Base-by-base conservation (phyloP, 2,329 filamentous ascomycete genomes). In the Mollisia scopiformis region DNA sequence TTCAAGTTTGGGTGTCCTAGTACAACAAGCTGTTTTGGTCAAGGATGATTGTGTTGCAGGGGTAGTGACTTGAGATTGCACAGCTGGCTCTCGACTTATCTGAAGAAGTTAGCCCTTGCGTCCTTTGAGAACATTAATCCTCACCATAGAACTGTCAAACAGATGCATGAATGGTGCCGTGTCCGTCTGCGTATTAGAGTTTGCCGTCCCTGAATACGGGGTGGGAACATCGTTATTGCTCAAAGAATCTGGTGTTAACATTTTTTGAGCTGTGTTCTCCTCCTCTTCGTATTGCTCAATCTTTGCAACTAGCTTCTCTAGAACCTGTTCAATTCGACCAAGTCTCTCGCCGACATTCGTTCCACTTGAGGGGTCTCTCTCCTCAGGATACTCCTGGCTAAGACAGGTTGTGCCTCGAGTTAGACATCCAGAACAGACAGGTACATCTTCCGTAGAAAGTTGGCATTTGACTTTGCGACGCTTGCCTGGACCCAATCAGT, bases 401-500 rank as follows among this genome's bases (percentile, higher is more conserved):
- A 73, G 52, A 51, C 71, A 73, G 46, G 63, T 67, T 14, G 70
- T 71, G 13, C 70, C 71, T 56, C 83, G 77, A 6, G 77, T 70
- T 21, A 74, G 71, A 63, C 83, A 86, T 2, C 75, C 77, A 30
- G 77, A 71, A 59, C 83, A 85, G 1, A 78, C 65, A 3, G 71
- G 59, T 5, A 78, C 75, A 2, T 72, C 65, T 3, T 75, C 68
- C 3, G 74, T 68, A 11, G 73, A 69, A 61, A 82, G 80, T 16
- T 75, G 77, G 67, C 84, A 86, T 2, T 77, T 75, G 5, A 80
- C 76, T 72, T 86, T 86, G 25, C 82, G 77, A 54, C 80, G 77
- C 62, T 73, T 73, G 62, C 67, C 69, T 70, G 59, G 31, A 28
- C 2, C 28, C 16, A 25, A n/a, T n/a, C 10, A 19, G 25, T 41